Evolutionary conservation across 768 basidiomycete genomes (phyloP).

Genomic region (Scleroderma bovista): DNA sequence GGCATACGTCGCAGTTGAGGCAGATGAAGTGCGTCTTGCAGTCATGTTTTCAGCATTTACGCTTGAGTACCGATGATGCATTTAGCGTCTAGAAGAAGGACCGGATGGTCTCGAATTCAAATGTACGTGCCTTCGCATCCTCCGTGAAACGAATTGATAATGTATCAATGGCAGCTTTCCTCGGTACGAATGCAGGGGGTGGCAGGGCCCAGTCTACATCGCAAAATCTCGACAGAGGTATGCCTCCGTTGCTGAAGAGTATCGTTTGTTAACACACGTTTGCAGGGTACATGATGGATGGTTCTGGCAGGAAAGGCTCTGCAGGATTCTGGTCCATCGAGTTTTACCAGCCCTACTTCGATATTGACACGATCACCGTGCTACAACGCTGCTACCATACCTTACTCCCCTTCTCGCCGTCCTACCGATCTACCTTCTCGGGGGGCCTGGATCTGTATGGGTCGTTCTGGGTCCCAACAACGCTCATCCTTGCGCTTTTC

Average conservation of each 20-base stretch:
- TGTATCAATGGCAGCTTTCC: slow-evolving; percentile 42
- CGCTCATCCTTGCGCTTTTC: slow-evolving; percentile 89
- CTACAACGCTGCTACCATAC: slow-evolving; percentile 73
- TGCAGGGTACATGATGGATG: slow-evolving; percentile 63
- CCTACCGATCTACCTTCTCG: slow-evolving; percentile 59
- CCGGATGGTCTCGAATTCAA: slow-evolving; percentile 69
- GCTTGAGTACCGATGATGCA: not conserved
- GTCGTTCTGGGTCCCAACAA: slow-evolving; percentile 97
- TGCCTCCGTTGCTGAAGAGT: slow-evolving; percentile 9
- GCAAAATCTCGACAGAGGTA: slow-evolving; percentile 47
- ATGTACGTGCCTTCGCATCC: slow-evolving; percentile 35
- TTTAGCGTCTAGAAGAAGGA: slow-evolving; percentile 57
- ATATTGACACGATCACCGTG: slow-evolving; percentile 78
- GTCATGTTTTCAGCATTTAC: not conserved
- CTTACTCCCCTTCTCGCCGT: slow-evolving; percentile 63
- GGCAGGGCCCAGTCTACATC: slow-evolving; percentile 19
- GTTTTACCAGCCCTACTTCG: slow-evolving; percentile 85
- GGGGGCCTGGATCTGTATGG: slow-evolving; percentile 65
- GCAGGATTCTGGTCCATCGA: slow-evolving; percentile 76
- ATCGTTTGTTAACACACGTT: not conserved
- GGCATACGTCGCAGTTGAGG: slow-evolving; percentile 70
- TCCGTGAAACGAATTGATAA: not conserved
- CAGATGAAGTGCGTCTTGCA: slow-evolving; percentile 54
- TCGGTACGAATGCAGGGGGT: slow-evolving; percentile 38
- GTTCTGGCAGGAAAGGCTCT: slow-evolving; percentile 37